phyloP scores from a whole-genome alignment of 805 yeast genomes.

The Ogataea polymorpha region DNA sequence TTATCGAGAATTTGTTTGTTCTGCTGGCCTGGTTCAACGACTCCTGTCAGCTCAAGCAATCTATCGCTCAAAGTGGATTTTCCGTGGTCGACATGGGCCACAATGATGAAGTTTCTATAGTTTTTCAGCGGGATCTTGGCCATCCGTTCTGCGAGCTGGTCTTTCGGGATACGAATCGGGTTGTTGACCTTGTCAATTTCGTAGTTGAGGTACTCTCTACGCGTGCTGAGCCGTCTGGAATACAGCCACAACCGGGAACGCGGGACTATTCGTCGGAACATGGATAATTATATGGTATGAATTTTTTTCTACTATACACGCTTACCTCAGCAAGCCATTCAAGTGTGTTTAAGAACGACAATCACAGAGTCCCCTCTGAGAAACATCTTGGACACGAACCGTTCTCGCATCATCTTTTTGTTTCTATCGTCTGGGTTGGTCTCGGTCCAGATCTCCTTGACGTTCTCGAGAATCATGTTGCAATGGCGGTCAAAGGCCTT shows the following conservation, averaged over 20 bases:
- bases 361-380: constrained; percentile 95
- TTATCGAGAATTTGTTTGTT: constrained; percentile 87
- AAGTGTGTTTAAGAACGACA: constrained; percentile 49
- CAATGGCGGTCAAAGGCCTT: constrained; percentile 96
- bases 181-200: constrained; percentile 26
- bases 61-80: constrained; percentile 90
- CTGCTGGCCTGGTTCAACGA: constrained; percentile 63
- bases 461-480: constrained; percentile 88
- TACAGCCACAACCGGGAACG: neutral
- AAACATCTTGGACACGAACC: constrained; percentile 87
- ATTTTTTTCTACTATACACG: constrained; percentile 3
- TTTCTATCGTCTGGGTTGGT: constrained; percentile 50
- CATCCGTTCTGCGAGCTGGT: constrained; percentile 44
- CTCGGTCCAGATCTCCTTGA: constrained; percentile 67
- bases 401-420: constrained; percentile 43
- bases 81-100: constrained; percentile 88
- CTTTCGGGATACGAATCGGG: constrained; percentile 23
- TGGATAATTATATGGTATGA: constrained; percentile 2
- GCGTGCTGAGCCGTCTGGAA: neutral
- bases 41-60: constrained; percentile 83
- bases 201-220: constrained; percentile 28
- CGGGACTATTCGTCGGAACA: constrained; percentile 6
- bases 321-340: constrained; percentile 5
- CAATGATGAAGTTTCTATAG: constrained; percentile 88
- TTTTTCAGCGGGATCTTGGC: constrained; percentile 76